phyloP scores from a whole-genome alignment of 2,329 filamentous ascomycete species.

The Emmonsiellopsis sp. region DNA sequence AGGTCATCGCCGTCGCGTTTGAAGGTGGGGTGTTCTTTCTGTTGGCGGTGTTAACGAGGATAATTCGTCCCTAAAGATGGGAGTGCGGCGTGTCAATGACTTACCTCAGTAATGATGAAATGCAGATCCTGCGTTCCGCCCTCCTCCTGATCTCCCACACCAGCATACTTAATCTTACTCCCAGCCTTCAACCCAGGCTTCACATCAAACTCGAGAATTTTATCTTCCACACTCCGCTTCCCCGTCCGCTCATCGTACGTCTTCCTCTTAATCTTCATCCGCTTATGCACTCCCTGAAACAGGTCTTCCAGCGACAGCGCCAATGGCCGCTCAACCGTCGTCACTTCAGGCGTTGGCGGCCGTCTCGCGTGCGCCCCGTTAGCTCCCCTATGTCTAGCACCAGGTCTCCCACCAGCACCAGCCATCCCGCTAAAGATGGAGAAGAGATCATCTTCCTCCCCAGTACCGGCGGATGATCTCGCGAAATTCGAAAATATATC shows the following conservation, averaged over 20 bases:
- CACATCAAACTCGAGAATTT: constrained; percentile 88
- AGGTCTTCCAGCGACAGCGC: constrained; percentile 79
- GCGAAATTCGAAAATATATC: constrained; percentile 81
- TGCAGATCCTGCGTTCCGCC: constrained; percentile 92
- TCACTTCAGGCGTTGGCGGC: constrained; percentile 65
- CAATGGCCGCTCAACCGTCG: constrained; percentile 77
- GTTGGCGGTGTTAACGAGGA: constrained; percentile 31
- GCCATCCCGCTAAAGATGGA: constrained; percentile 39
- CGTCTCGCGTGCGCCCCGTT: constrained; percentile 18
- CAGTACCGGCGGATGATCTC: constrained; percentile 44
- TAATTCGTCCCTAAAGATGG: background rate
- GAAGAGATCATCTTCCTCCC: constrained; percentile 49
- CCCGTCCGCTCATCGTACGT: constrained; percentile 71
- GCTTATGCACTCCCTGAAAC: constrained; percentile 80
- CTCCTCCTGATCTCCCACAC: constrained; percentile 95
- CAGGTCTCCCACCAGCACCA: constrained; percentile 32
- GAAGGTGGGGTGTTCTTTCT: constrained; percentile 83
- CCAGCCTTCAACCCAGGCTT: constrained; percentile 93
- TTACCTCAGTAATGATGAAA: constrained; percentile 88
- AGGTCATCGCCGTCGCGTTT: constrained; percentile 84
- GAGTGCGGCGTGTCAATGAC: constrained; percentile 19
- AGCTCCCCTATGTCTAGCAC: constrained; percentile 29
- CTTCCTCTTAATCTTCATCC: constrained; percentile 97
- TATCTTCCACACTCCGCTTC: constrained; percentile 78
- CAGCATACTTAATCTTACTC: constrained; percentile 96